These are phyloP conservation scores for Colletotrichum viniferum DNA, from an alignment of 2,329 filamentous ascomycete genomes.

Conservation along the genomic window DNA sequence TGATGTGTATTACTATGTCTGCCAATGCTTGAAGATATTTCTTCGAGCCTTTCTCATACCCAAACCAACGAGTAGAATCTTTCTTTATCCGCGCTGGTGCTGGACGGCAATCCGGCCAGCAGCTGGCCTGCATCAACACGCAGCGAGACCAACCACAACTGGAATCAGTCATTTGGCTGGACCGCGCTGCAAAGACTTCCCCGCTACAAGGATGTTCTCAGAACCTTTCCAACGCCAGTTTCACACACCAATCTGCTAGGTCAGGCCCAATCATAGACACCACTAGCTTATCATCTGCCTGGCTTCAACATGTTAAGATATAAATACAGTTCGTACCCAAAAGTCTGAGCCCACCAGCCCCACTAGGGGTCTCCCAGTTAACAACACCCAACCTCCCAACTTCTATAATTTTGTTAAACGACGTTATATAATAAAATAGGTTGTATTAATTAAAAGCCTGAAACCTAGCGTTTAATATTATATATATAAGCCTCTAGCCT, in stretches of 20 bases:
- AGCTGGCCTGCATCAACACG: not conserved
- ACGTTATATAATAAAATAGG: too few relatives aligned
- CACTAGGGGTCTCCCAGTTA: too few relatives aligned
- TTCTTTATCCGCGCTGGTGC: not conserved
- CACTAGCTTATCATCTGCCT: constrained; percentile 3
- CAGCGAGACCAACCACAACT: not conserved
- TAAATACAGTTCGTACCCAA: too few relatives aligned
- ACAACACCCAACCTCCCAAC: too few relatives aligned
- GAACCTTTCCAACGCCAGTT: not conserved
- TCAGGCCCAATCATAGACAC: not conserved
- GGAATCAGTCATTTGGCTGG: not conserved
- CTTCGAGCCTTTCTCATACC: not conserved
- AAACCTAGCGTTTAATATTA: too few relatives aligned
- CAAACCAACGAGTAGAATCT: not conserved
- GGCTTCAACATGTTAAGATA: not conserved
- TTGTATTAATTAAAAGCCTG: too few relatives aligned
- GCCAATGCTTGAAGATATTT: not conserved
- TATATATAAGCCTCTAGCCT: too few relatives aligned
- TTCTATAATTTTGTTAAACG: too few relatives aligned
- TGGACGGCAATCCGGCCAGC: not conserved
- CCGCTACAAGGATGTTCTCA: constrained; percentile 3
- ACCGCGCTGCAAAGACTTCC: not conserved
- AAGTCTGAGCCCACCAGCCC: too few relatives aligned
- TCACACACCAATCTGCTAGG: not conserved
- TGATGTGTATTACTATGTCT: not conserved